These are phyloP conservation scores for Globisporangium barbulae DNA, from an alignment of 352 stramenopile species.

Conservation along the genomic window DNA sequence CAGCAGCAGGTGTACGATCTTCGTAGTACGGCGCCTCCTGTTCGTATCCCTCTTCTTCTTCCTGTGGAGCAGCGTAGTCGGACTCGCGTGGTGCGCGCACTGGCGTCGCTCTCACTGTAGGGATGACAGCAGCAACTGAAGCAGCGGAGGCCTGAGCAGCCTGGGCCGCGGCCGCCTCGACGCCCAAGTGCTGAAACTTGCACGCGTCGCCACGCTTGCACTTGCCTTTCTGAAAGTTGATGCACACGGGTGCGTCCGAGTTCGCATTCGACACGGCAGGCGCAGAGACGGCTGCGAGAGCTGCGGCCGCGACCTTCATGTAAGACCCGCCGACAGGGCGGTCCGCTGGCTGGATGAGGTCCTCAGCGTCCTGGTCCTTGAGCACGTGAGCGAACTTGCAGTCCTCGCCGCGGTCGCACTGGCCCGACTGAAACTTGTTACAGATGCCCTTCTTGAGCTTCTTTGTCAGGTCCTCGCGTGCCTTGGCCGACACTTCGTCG, in stretches of 20 bases:
- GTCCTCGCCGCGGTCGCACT: constrained; percentile 55
- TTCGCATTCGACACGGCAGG: constrained; percentile 23
- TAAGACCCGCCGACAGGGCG: constrained; percentile 22
- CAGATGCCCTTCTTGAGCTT: constrained; percentile 78
- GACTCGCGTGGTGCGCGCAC: constrained; percentile 12
- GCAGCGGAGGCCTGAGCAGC: constrained; percentile 1
- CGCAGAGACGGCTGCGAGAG: neutral
- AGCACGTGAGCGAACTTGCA: constrained; percentile 78
- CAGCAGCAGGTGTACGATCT: neutral
- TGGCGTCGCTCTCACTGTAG: constrained; percentile 9
- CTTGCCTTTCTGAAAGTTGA: constrained; percentile 73
- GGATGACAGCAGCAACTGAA: neutral
- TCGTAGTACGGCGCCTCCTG: constrained; percentile 1
- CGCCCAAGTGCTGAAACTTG: constrained; percentile 56
- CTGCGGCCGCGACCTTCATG: constrained; percentile 21
- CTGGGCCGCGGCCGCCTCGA: constrained; percentile 6
- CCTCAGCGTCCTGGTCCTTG: constrained; percentile 51
- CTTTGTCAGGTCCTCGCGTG: constrained; percentile 66
- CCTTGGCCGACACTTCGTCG: constrained; percentile 63
- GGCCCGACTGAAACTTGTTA: constrained; percentile 63
- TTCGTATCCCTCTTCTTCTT: neutral
- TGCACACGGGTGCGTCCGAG: constrained; percentile 59
- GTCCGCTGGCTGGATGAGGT: constrained; percentile 38
- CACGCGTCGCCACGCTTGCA: constrained; percentile 59
- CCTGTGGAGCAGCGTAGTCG: constrained; percentile 12